Evolutionary conservation across 169 alveolate genomes (phyloP), one percentile per base, ranked within the genome.

Genomic region (Eimeria acervulina): DNA sequence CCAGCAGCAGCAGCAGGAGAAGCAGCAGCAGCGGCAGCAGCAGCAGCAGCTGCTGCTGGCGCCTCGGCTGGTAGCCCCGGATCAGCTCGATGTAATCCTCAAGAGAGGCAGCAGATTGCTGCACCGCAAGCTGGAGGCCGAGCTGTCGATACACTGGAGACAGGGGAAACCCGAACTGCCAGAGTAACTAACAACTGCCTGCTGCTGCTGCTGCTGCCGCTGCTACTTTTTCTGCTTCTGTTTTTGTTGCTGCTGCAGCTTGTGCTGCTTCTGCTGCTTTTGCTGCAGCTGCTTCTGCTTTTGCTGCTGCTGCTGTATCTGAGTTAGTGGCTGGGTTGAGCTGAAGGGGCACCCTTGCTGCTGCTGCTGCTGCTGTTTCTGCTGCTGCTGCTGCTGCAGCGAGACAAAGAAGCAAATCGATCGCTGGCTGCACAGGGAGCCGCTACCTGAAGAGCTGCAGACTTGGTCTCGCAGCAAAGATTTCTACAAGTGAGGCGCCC

Each of bases 61-160:
- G n/a, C 92, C 96, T 3, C 91, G 76, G 1, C 42, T 93, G 51
- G 84, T 93, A 4, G 44, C 93, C 26, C 72, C 76, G 0, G 96
- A 93, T 51, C 31, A 68, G 17, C 83, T 66, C 2, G 78, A 83
- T 63, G 23, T 44, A 28, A 47, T 70, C 13, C 94, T 94, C 28
- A 52, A 33, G 61, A 81, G 90, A 38, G 94, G 90, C 28, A 63
- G 84, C 52, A 42, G 74, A 10, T 38, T 66, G 81, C 83, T 85
- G 94, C 90, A 78, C 28, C 33, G 36, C 7, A 80, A 42, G 47
- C 93, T 93, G 61, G 91, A 93, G 36, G 72, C 76, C 33, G 94
- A 93, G 93, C 76, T 80, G 94, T 76, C 93, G 61, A 88, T 83
- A 36, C 92, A 93, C 96, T 93, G 96, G 96, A 70, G 96, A 52